These are phyloP conservation scores for Alternaria triticina DNA, from an alignment of 2,329 filamentous ascomycete species.

Conservation along the genomic window DNA sequence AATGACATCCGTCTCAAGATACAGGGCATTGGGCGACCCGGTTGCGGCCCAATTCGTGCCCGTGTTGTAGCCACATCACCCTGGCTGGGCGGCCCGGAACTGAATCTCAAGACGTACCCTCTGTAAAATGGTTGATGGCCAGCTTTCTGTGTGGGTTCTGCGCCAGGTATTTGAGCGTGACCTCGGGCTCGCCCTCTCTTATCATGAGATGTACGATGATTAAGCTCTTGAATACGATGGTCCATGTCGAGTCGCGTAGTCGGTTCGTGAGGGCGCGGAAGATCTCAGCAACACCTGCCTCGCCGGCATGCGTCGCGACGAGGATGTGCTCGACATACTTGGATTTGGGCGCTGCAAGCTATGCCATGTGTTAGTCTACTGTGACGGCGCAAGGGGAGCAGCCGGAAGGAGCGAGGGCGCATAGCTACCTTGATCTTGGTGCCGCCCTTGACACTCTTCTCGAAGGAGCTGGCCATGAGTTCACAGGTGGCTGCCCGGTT, in stretches of 20 bases:
- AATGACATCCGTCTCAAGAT: background rate
- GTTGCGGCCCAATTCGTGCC: constrained; percentile 2
- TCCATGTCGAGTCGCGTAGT: constrained; percentile 96
- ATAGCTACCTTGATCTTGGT: constrained; percentile 88
- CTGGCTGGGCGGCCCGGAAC: background rate
- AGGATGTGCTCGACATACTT: constrained; percentile 99
- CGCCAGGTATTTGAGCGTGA: constrained; percentile 83
- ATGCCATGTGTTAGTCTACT: constrained; percentile 22
- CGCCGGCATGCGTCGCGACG: constrained; percentile 90
- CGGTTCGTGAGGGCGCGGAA: constrained; percentile 90
- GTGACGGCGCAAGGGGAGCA: constrained; percentile 16
- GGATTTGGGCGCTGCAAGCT: constrained; percentile 95
- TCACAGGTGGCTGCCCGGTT: constrained; percentile 18
- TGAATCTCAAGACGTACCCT: constrained; percentile 67
- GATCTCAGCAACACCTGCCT: constrained; percentile 93
- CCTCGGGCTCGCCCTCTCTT: constrained; percentile 87
- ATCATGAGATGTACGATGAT: constrained; percentile 98
- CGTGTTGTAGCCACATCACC: background rate
- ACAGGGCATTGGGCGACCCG: background rate
- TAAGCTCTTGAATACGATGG: constrained; percentile 97
- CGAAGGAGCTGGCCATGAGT: constrained; percentile 84
- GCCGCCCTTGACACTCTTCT: constrained; percentile 98
- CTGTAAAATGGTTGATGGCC: constrained; percentile 88
- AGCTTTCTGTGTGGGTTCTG: constrained; percentile 78
- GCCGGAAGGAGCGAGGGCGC: constrained; percentile 4